Base-by-base conservation (phyloP, 2,329 filamentous ascomycete species). In the Xylariaceae sp. region DNA sequence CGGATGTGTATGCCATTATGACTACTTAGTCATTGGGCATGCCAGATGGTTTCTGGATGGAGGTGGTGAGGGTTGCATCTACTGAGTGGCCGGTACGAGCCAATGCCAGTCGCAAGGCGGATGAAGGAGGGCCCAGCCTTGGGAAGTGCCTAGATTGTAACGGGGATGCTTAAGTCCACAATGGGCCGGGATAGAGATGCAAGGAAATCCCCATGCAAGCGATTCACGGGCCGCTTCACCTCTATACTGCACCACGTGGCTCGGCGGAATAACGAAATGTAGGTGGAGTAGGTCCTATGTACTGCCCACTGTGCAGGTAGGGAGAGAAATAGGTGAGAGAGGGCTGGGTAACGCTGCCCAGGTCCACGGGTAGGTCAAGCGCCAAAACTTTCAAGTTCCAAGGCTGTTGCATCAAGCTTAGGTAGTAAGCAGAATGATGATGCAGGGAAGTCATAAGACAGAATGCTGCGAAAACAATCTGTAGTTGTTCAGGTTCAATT, bases 1-100 rank as follows among this genome's bases (percentile, higher is more conserved):
- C 21, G 14, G 19, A 33, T 52, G 44, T 29, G 17, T 33, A 7
- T 21, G 57, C 31, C 61, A 57, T 60, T 3, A 26, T 50, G 44
- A 56, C 37, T n/a, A 44, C 47, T 36, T 9, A 11, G 41, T 24
- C n/a, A n/a, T n/a, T n/a, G 28, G 23, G 26, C 39, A 21, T 11
- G 28, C 24, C 11, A 5, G 11, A n/a, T 16, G 24, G 41, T 29
- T 39, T 34, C 37, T 17, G 36, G 23, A 31, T 14, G 9, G 26
- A 19, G 17, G 12, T 17, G 8, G 16, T 14, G 9, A 33, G 24
- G 4, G 39, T 41, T 45, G 44, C 39, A 52, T 62, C 28, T 36
- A 43, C 5, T 9, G 23, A 6, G 31, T 7, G 19, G 9, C n/a
- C 6, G 3, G 23, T 26, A 39, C 14, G n/a, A 28, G 8, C 19